Base-by-base conservation (phyloP, 1,284 basidiomycete genomes). In the Filobasidium uniguttulatum region DNA sequence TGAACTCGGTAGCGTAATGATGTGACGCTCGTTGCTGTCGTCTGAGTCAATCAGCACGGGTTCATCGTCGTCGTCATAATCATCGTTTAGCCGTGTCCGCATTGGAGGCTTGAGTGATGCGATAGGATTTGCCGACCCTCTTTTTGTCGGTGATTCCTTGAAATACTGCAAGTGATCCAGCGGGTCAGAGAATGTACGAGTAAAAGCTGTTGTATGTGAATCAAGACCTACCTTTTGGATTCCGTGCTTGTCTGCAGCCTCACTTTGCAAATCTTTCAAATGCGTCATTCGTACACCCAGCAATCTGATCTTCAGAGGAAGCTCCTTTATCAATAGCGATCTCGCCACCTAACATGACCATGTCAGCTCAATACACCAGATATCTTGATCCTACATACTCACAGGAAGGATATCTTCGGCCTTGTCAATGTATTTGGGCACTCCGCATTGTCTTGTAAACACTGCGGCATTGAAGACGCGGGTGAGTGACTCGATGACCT, bases 251-350 rank as follows among this genome's bases (percentile, higher is more conserved):
- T 57, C 55, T 3, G 63, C 41, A n/a, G n/a, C n/a, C n/a, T n/a
- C n/a, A n/a, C n/a, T n/a, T 0, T 63, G 65, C 23, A 90, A 67
- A 65, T 93, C 87, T 60, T 83, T 86, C 50, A 93, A 70, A 55
- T 84, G 88, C 2, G 85, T 88, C 20, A 89, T 73, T 40, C 87
- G 74, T 22, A 93, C 71, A 2, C 87, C 87, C 50, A 93, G 81
- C 3, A 93, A 72, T 35, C 88, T 75, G 20, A 90, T 70, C 17
- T 75, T 80, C 20, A 89, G 63, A 0, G 86, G 88, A 12, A 85
- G 68, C 65, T 89, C 86, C 8, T 80, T 75, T 44, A 80, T 72
- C 12, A 94, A 70, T n/a, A 93, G 73, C 48, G 88, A 84, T 58
- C 82, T 81, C 1, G 85, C 88, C 44, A 80, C 80, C 79, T 86